Conservation (phyloP, 2,329 filamentous ascomycete genomes). For the Tolypocladium cylindrosporum region DNA sequence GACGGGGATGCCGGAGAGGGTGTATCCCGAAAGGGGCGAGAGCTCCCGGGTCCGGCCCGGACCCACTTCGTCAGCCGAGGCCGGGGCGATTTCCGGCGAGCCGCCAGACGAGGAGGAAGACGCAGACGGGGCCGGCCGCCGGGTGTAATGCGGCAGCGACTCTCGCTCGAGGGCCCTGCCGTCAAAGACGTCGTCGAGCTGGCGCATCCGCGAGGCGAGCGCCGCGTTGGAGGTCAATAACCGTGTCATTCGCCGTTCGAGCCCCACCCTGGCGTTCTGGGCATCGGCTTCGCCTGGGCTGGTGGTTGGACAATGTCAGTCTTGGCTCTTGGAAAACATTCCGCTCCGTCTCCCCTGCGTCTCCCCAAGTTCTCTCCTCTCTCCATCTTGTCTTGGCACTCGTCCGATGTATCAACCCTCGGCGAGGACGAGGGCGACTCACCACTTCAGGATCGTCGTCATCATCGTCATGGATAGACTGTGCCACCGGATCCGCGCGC, state of each 20-base stretch:
- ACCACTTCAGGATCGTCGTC: conserved; percentile 29
- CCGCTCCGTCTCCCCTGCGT: background rate
- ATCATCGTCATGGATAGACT: conserved; percentile 29
- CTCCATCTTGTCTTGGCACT: too few relatives aligned
- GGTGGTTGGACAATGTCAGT: background rate
- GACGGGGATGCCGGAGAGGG: conserved; percentile 19
- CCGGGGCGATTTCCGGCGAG: conserved; percentile 4
- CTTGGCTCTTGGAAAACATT: background rate
- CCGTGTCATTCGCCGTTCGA: conserved; percentile 21
- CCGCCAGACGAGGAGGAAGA: background rate
- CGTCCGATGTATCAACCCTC: too few relatives aligned
- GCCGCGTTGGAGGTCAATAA: conserved; percentile 23
- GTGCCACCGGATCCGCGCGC: conserved; percentile 24
- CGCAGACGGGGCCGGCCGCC: background rate
- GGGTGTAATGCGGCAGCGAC: conserved; percentile 7
- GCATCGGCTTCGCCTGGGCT: conserved; percentile 25
- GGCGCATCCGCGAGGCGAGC: conserved; percentile 21
- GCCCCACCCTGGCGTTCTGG: conserved; percentile 22
- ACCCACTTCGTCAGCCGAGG: conserved; percentile 4
- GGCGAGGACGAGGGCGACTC: conserved; percentile 4
- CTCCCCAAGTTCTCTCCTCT: background rate
- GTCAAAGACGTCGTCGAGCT: conserved; percentile 12
- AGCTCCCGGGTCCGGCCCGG: conserved; percentile 6
- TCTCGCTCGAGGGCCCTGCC: conserved; percentile 7
- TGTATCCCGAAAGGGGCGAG: conserved; percentile 18